Evolutionary conservation across 257 asterid species (phyloP).

Genomic region (Ligustrum vulgare): DNA sequence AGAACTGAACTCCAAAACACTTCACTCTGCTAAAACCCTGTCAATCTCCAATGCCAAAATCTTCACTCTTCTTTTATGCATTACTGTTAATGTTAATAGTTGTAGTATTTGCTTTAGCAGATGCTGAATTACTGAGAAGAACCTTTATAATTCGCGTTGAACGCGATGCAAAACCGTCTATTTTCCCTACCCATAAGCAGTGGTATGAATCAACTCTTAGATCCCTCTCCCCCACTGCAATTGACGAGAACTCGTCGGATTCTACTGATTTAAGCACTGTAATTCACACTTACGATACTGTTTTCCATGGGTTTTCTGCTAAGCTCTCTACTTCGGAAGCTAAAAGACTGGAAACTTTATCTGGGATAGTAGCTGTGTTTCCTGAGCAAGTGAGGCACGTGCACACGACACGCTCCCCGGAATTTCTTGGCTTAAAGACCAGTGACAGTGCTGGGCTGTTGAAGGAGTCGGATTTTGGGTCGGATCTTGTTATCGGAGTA

Average conservation of each 20-base stretch:
- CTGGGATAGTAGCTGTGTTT: slow-evolving; percentile 56
- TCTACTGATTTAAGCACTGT: slow-evolving; percentile 19
- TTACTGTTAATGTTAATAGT: background rate
- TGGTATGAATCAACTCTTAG: slow-evolving; percentile 67
- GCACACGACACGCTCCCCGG: slow-evolving; percentile 89
- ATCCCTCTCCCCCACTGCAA: slow-evolving; percentile 28
- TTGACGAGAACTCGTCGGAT: background rate
- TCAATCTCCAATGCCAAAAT: background rate
- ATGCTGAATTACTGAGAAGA: background rate
- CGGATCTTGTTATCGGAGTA: slow-evolving; percentile 85
- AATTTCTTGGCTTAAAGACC: slow-evolving; percentile 69
- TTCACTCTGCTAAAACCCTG: background rate
- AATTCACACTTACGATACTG: slow-evolving; percentile 60
- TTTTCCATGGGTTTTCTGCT: slow-evolving; percentile 83
- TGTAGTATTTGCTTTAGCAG: background rate
- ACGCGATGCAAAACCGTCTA: slow-evolving; percentile 61
- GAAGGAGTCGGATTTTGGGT: slow-evolving; percentile 79
- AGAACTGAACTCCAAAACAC: background rate
- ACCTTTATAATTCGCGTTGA: slow-evolving; percentile 63
- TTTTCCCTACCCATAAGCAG: slow-evolving; percentile 57
- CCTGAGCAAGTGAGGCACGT: slow-evolving; percentile 73
- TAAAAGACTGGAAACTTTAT: slow-evolving; percentile 26
- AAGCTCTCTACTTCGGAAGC: slow-evolving; percentile 49
- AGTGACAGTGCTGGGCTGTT: slow-evolving; percentile 61
- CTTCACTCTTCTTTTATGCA: background rate